Evolutionary conservation across 768 basidiomycete genomes (phyloP).

Genomic region (Kwoniella dendrophila): DNA sequence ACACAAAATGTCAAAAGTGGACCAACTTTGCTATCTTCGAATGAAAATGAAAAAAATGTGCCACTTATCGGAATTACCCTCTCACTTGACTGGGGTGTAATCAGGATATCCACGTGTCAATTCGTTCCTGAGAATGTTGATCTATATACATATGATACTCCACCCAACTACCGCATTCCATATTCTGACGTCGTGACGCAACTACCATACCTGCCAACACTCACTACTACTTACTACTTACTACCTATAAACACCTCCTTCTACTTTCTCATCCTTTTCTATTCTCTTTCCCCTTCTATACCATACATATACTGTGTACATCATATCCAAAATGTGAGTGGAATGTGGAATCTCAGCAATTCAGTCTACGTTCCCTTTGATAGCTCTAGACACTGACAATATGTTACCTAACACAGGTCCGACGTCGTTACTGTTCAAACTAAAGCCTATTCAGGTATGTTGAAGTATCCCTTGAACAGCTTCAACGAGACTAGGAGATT

Average conservation of each 20-base stretch:
- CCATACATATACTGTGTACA: not conserved
- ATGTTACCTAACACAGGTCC: slow-evolving; percentile 31
- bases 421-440: slow-evolving; percentile 70
- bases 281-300: slow-evolving; percentile 13
- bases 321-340: slow-evolving; percentile 25
- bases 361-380: too few relatives aligned
- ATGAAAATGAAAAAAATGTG: slow-evolving; percentile 16
- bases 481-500: not conserved
- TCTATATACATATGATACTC: too few relatives aligned
- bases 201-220: not conserved
- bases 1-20: not conserved
- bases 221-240: slow-evolving; percentile 3
- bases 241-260: not conserved
- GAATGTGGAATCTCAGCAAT: too few relatives aligned
- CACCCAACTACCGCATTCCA: too few relatives aligned
- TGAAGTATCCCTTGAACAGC: not conserved
- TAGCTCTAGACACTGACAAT: not conserved
- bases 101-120: slow-evolving; percentile 1
- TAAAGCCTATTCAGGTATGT: slow-evolving; percentile 72
- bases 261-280: slow-evolving; percentile 14
- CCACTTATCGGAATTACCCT: slow-evolving; percentile 21
- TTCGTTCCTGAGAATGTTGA: not conserved
- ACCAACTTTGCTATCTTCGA: not conserved
- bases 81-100: not conserved
- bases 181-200: slow-evolving; percentile 6